Base-by-base conservation (phyloP, 306 rosid species). In the Fagus crenata region DNA sequence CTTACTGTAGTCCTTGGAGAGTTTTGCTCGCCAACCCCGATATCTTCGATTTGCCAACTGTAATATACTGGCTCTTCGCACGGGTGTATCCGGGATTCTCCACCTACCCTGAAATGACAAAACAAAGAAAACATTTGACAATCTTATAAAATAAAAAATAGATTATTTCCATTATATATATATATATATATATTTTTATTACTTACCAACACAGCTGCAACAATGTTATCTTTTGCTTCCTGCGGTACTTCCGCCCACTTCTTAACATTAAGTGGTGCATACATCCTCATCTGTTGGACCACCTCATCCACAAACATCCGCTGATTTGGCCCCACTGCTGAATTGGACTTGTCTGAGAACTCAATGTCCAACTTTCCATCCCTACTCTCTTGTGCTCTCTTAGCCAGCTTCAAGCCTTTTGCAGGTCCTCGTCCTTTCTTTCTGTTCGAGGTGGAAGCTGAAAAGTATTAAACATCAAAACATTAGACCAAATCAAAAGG, bases 351-450 rank as follows among this genome's bases (percentile, higher is more conserved):
- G 51, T 67, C 71, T 1, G 71, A 67, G 71, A 67, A 67, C 49
- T 39, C 71, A 67, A 67, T 39, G n/a, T 67, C 71, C 71, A 67
- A 67, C 71, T 67, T 67, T n/a, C 71, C 71, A n/a, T 67, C 71
- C n/a, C 13, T 67, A n/a, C 14, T 39, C 18, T 67, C 71, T 17
- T 67, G 71, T 67, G 71, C 71, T 67, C 49, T 67, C 51, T 39
- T 67, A 67, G 71, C 71, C 71, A 67, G 7, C 32, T 67, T 67
- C 71, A 67, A 67, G 71, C 71, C 71, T 39, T 67, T 67, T 67
- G 71, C 71, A 39, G 71, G 71, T 2, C 71, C 71, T 17, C 71
- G 31, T 40, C 71, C 71, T 39, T 67, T 67, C 71, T 67, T 39
- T 67, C 71, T 67, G 49, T 7, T 67, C 3, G 49, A 67, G 41